phyloP scores from a whole-genome alignment of 805 yeast genomes.

The Yamadazyma philogaea region DNA sequence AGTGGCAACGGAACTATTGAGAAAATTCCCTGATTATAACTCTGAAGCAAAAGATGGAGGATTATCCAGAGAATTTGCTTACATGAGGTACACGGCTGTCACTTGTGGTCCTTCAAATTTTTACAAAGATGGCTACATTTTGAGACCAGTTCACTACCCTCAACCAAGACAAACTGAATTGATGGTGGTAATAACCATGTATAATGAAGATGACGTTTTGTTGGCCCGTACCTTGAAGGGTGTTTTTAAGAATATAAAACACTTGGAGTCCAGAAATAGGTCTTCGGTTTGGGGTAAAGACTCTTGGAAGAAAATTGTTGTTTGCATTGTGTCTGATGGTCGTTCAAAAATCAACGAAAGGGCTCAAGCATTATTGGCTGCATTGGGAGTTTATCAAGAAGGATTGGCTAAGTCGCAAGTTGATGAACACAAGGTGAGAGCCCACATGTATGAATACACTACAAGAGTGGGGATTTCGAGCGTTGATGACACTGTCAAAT shows the following conservation, averaged over 20 bases:
- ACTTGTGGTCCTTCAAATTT: slow-evolving; percentile 70
- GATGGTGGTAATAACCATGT: slow-evolving; percentile 62
- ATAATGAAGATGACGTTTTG: slow-evolving; percentile 62
- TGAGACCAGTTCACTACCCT: slow-evolving; percentile 55
- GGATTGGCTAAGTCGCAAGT: slow-evolving; percentile 61
- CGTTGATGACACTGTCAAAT: slow-evolving; percentile 52
- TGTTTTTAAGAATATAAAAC: slow-evolving; percentile 60
- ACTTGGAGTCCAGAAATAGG: slow-evolving; percentile 46
- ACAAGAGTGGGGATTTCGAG: slow-evolving; percentile 51
- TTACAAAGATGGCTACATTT: slow-evolving; percentile 50
- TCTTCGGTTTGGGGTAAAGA: slow-evolving; percentile 49
- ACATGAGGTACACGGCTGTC: slow-evolving; percentile 61
- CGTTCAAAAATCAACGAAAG: slow-evolving; percentile 62
- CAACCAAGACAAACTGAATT: slow-evolving; percentile 55
- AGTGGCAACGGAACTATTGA: slow-evolving; percentile 40
- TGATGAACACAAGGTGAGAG: slow-evolving; percentile 58
- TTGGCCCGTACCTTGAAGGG: slow-evolving; percentile 63
- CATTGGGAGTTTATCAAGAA: slow-evolving; percentile 64
- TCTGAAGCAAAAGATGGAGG: slow-evolving; percentile 36
- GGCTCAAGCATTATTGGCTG: slow-evolving; percentile 60
- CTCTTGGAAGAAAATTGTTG: slow-evolving; percentile 61
- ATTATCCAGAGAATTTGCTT: slow-evolving; percentile 52
- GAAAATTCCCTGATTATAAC: slow-evolving; percentile 40
- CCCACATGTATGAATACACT: slow-evolving; percentile 65
- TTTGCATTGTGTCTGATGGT: slow-evolving; percentile 62